phyloP scores from a whole-genome alignment of 352 stramenopile genomes.

The Globisporangium heterothallicum region DNA sequence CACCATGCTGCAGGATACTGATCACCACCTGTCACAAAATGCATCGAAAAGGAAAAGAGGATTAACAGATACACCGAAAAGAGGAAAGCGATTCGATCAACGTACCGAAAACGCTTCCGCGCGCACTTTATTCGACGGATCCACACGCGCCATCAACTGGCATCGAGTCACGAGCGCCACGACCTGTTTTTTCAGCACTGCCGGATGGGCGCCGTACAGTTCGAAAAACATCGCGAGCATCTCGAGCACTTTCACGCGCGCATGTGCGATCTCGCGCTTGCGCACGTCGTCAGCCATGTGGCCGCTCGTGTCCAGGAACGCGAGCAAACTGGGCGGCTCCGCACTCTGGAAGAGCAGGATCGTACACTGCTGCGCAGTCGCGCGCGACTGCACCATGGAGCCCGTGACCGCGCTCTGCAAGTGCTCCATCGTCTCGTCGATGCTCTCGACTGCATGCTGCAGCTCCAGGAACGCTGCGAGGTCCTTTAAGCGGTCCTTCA shows the following conservation, averaged over 20 bases:
- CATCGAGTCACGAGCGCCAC: constrained; percentile 34
- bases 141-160: constrained; percentile 44
- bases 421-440: constrained; percentile 59
- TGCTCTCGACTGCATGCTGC: constrained; percentile 49
- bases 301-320: constrained; percentile 49
- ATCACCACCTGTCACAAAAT: constrained; percentile 41
- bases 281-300: constrained; percentile 41
- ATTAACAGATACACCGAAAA: not conserved
- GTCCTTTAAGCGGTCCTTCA: constrained; percentile 56
- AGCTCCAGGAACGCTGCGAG: constrained; percentile 55
- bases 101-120: constrained; percentile 34
- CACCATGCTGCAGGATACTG: constrained; percentile 43
- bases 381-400: constrained; percentile 53
- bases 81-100: not conserved
- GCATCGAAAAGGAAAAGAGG: not conserved
- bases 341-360: constrained; percentile 52
- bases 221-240: constrained; percentile 49
- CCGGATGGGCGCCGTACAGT: constrained; percentile 34
- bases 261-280: constrained; percentile 51
- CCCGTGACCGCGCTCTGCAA: constrained; percentile 36
- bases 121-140: constrained; percentile 68
- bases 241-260: constrained; percentile 41
- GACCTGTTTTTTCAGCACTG: constrained; percentile 45
- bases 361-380: constrained; percentile 56
- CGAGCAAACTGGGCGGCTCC: constrained; percentile 45